Evolutionary conservation across 2,329 filamentous ascomycete species (phyloP).

Genomic region (Diplodia mutila): DNA sequence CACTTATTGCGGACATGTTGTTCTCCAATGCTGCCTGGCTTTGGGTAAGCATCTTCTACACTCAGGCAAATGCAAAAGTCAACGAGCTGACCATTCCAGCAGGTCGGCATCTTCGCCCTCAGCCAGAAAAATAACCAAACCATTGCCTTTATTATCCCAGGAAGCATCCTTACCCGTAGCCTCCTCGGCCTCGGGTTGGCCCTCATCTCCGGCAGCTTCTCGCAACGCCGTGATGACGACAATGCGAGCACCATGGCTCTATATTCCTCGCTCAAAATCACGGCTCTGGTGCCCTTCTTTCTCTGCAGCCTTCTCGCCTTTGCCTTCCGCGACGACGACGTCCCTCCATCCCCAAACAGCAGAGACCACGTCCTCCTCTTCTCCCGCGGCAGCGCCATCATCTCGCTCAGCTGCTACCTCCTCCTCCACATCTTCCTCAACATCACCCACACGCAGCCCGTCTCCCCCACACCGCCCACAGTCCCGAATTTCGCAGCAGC

Average conservation of each 20-base stretch:
- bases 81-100: not conserved
- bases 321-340: not conserved
- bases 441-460: not conserved
- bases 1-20: not conserved
- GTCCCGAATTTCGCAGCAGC: no score
- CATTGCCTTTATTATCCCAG: not conserved
- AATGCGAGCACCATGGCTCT: not conserved
- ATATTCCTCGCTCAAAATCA: not conserved
- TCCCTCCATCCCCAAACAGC: not conserved
- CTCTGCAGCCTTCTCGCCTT: not conserved
- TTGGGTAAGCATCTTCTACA: not conserved
- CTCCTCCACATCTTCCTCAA: not conserved
- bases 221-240: not conserved
- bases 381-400: constrained; percentile 1
- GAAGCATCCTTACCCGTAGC: not conserved
- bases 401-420: not conserved
- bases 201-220: not conserved
- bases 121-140: not conserved
- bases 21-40: constrained; percentile 4
- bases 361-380: not conserved
- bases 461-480: not conserved
- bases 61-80: not conserved
- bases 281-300: not conserved
- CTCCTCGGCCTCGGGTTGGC: not conserved
- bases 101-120: not conserved